Evolutionary conservation across 176 grass and related monocot species (phyloP), one percentile per base, ranked within the genome.

Genomic region (Elymus sibiricus): DNA sequence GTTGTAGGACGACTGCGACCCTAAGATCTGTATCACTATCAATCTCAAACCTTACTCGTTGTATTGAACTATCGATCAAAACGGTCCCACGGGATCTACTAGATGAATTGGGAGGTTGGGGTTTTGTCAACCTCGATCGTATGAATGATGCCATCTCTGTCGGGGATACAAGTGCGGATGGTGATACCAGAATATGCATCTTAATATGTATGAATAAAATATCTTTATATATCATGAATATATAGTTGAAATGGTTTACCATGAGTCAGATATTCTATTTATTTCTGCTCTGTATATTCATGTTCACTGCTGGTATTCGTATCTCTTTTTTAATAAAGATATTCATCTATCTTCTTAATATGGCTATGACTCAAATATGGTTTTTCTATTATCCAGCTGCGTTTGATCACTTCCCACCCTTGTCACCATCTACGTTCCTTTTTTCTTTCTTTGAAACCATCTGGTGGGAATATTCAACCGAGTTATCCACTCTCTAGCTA

Each of bases 181-280:
- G 59, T 64, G 59, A 80, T 19, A 44, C 28, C 38, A 27, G 63
- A 80, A 8, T 42, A 43, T 28, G 7, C 13, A 39, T 38, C 47
- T 51, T 60, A 10, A 22, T 40, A 31, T 51, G 39, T 26, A 64
- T 72, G 51, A 39, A 37, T 14, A 32, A 35, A 69, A 24, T 58
- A 60, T 40, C 28, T 74, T 61, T 35, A 22, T 69, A 61, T 38
- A 37, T 84, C 7, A 21, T 76, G 40, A 80, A 44, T 53, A 28
- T 47, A 47, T 46, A 17, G 0, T 61, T n/a, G 70, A 9, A 46
- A 78, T 47, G 13, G 26, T 37, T 67, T 29, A 37, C 7, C 3
- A 3, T 37, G 46, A 81, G 53, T 76, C 70, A 69, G 61, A 89
- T 89, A 53, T 59, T 67, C 3, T 47, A 62, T 53, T 15, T 32